Percentiles rank a stretch among this genome's conserved stretches.
Evolutionary conservation across 192 early-diverging fungal genomes (phyloP).

Genomic region (Entomortierella chlamydospora): DNA sequence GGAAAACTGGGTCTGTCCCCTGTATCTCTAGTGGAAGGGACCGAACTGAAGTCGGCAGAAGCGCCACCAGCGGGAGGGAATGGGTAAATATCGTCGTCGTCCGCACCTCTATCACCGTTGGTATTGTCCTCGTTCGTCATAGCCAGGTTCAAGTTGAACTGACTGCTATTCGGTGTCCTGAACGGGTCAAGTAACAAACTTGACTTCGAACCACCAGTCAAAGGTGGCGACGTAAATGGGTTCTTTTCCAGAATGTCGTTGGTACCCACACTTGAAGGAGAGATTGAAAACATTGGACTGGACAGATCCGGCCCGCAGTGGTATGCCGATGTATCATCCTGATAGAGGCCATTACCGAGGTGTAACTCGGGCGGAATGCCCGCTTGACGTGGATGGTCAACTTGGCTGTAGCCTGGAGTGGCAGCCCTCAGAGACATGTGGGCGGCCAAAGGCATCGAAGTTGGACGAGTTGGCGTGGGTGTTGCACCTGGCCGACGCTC

Average conservation of each 20-base stretch:
- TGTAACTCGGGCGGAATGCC: conserved; percentile 12
- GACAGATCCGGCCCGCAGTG: background rate
- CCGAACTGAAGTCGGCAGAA: background rate
- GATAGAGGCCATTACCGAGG: background rate
- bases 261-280: conserved; percentile 17
- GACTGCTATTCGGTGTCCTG: conserved; percentile 31
- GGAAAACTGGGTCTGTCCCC: background rate
- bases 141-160: conserved; percentile 2
- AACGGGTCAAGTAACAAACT: conserved; percentile 20
- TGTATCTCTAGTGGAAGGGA: background rate
- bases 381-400: background rate
- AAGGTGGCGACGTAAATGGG: conserved; percentile 29
- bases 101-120: background rate
- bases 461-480: conserved; percentile 4
- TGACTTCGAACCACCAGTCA: conserved; percentile 6
- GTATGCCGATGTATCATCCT: background rate
- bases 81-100: conserved; percentile 3
- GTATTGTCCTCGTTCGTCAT: background rate
- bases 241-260: background rate
- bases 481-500: conserved; percentile 8
- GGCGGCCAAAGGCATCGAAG: background rate
- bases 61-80: background rate
- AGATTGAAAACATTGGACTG: conserved; percentile 21
- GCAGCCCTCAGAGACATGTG: conserved; percentile 9
- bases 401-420: conserved; percentile 6